Evolutionary conservation across 768 basidiomycete genomes (phyloP), one percentile per base, ranked within the genome.

Genomic region (Rhodotorula toruloides): DNA sequence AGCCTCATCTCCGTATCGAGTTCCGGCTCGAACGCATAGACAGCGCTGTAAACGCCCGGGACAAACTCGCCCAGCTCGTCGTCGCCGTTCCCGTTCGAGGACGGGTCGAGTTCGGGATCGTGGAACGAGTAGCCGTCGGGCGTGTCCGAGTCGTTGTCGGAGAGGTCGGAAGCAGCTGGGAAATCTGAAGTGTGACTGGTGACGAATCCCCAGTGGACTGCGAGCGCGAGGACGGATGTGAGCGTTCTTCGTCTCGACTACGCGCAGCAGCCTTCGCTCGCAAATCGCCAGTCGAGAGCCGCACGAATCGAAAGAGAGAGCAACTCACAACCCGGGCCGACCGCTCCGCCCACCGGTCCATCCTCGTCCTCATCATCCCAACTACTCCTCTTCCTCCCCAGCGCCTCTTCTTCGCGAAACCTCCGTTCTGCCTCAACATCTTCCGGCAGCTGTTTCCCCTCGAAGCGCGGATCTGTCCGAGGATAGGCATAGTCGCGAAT

Each of bases 1-100:
- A 91, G 77, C 49, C 80, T 80, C 88, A 91, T 89, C 83, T 92
- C 90, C 40, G 88, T 87, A 25, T 84, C 84, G 3, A 88, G 86
- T 72, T 90, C 88, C 0, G 88, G 87, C 65, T 86, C 85, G 68
- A 92, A 91, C 8, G 84, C 81, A 68, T 87, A 91, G 76, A 89
- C 19, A 13, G 90, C 88, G 22, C 86, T 84, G 73, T 91, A 91
- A 2, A 87, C 64, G 0, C 90, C 90, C 0, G 89, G 87, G 29
- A 80, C 77, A 3, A 89, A 81, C 47, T 77, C 77, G 4, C 67
- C 63, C 17, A 63, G 55, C 27, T 46, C 62, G 5, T 60, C n/a
- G 34, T 44, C 42, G n/a, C 63, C 25, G 12, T 17, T 27, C 16
- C 40, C 36, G n/a, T 17, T 27, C 6, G 37, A 5, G 37, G 21